These are phyloP conservation scores for Colletotrichum tamarilloi DNA, from an alignment of 2,329 filamentous ascomycete species.

Conservation along the genomic window DNA sequence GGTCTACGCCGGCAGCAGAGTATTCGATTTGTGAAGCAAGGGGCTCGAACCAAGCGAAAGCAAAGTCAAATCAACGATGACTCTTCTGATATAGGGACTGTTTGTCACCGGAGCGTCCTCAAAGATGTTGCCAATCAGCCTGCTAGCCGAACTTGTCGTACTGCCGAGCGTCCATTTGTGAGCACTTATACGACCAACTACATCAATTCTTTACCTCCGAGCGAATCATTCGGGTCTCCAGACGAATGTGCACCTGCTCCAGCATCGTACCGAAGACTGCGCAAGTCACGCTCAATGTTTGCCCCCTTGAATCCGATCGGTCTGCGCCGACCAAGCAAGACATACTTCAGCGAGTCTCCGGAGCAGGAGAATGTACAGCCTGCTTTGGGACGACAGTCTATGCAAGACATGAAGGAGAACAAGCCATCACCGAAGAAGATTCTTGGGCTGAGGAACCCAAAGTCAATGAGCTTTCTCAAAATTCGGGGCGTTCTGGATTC, in stretches of 20 bases:
- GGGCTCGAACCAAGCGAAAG: constrained; percentile 18
- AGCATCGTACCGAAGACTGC: constrained; percentile 61
- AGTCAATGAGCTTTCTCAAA: constrained; percentile 66
- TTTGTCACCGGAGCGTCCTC: constrained; percentile 9
- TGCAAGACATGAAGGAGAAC: constrained; percentile 5
- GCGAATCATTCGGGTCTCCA: constrained; percentile 39
- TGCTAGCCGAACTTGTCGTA: neutral
- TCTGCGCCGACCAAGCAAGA: constrained; percentile 17
- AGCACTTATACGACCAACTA: constrained; percentile 23
- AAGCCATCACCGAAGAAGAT: neutral
- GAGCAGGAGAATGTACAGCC: neutral
- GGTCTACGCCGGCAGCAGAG: constrained; percentile 60
- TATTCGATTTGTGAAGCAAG: constrained; percentile 61
- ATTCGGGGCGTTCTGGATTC: constrained; percentile 41
- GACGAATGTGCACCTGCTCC: constrained; percentile 60
- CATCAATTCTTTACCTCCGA: constrained; percentile 23
- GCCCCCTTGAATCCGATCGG: constrained; percentile 42
- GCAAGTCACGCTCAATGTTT: constrained; percentile 68
- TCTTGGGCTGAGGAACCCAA: constrained; percentile 55
- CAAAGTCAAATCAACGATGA: neutral
- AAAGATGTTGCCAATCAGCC: constrained; percentile 3
- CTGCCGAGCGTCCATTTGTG: neutral
- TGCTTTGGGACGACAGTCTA: constrained; percentile 1
- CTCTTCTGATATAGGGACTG: neutral
- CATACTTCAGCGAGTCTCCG: constrained; percentile 18